Conservation (phyloP, 2,329 filamentous ascomycete genomes). For the Sporothrix schenckii region DNA sequence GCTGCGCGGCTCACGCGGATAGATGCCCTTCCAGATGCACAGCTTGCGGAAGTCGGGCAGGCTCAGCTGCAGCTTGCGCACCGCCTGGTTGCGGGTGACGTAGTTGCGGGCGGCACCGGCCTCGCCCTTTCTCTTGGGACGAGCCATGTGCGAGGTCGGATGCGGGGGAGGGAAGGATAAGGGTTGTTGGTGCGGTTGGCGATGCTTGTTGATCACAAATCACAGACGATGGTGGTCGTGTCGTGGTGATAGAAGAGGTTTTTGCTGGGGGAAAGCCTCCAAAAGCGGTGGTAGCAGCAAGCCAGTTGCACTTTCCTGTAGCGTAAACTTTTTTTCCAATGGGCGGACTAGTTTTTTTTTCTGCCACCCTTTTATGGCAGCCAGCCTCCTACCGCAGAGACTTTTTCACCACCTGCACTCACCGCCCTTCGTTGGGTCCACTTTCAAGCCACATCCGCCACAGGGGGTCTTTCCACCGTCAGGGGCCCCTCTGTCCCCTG, state of each 20-base stretch:
- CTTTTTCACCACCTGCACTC: conserved; percentile 23
- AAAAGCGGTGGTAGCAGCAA: conserved; percentile 30
- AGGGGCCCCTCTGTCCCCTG: conserved; percentile 9
- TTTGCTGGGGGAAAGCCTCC: conserved; percentile 1
- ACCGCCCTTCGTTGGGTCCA: conserved; percentile 3
- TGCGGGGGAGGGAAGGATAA: not conserved
- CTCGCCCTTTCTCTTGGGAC: conserved; percentile 90
- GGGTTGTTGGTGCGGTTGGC: not conserved
- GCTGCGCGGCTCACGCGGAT: conserved; percentile 93
- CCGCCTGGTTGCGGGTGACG: conserved; percentile 93
- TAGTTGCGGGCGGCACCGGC: conserved; percentile 96
- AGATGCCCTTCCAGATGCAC: conserved; percentile 99
- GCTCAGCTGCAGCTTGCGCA: conserved; percentile 96
- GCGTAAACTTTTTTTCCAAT: conserved; percentile 38
- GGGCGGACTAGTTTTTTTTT: conserved; percentile 34
- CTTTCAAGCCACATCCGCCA: conserved; percentile 23
- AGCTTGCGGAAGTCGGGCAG: conserved; percentile 96
- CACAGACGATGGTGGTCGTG: not conserved
- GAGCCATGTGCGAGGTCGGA: conserved; percentile 57
- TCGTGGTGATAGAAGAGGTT: conserved; percentile 19
- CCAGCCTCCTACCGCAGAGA: conserved; percentile 17
- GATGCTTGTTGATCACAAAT: not conserved
- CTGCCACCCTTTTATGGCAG: conserved; percentile 27
- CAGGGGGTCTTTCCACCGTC: not conserved
- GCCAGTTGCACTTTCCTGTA: conserved; percentile 7